Base-by-base conservation (phyloP, 2,329 filamentous ascomycete genomes). In the Tolypocladium nubicola region DNA sequence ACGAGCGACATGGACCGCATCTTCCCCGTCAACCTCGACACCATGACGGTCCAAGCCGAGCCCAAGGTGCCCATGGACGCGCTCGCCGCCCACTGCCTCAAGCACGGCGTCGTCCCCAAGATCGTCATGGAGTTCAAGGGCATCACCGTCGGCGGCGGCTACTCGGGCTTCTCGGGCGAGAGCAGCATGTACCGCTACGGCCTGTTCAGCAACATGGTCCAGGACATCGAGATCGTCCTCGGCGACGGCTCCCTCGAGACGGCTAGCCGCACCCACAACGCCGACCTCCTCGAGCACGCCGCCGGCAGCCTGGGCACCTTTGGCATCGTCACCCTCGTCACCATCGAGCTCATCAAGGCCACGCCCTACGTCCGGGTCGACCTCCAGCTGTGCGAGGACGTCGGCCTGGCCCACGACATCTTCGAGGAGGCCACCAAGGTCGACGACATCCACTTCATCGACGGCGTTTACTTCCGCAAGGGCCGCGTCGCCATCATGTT, bases 91-190 rank as follows among this genome's bases (percentile, higher is more conserved):
- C 75, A 75, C 16, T 80, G 78, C 2, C 66, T 83, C 26, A 70
- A 73, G 41, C 67, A 80, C 58, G 76, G 75, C 13, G 69, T 83
- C 3, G 70, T 83, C 7, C 80, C 81, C 4, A 79, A 78, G 3
- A 79, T 84, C 9, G 79, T 83, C 13, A 81, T 81, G 75, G 80
- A 83, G 61, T 84, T 83, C 62, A 80, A 79, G 21, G 81, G 79
- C 26, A 84, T 83, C 62, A 84, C 81, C 3, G 79, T 76, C n/a
- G 81, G 81, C 19, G 81, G 81, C 10, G 80, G 78, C 2, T 83
- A 77, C 65, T 76, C 79, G 8, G 80, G 80, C 10, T 81, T 79
- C 26, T 76, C 78, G 11, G 81, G 79, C 16, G 81, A 84, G 65
- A 81, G 77, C 65, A 79, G 75, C 63, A 79, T 76, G 49, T 84